These are phyloP conservation scores for Boletus patriciae DNA, from an alignment of 768 basidiomycete species.

Conservation along the genomic window DNA sequence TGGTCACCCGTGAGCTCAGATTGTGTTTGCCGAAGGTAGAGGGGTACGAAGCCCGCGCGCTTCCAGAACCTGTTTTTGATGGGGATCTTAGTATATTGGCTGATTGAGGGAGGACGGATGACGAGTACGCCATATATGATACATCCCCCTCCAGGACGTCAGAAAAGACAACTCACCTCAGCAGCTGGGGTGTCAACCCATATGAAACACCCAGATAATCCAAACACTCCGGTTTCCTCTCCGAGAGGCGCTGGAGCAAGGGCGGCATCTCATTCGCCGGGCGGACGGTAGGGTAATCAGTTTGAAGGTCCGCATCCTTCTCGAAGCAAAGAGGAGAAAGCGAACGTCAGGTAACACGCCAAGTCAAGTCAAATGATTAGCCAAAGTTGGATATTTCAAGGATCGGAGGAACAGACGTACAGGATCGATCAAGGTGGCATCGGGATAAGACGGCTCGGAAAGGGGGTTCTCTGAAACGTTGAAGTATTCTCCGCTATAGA, in stretches of 20 bases:
- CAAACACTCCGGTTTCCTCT: conserved; percentile 83
- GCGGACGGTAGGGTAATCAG: conserved; percentile 75
- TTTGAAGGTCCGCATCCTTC: conserved; percentile 59
- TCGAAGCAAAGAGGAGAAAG: not conserved
- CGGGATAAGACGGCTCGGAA: conserved; percentile 57
- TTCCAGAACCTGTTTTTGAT: conserved; percentile 83
- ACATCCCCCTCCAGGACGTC: not conserved
- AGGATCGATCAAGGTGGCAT: conserved; percentile 50
- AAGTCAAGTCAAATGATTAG: conserved; percentile 1
- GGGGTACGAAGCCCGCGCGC: conserved; percentile 83
- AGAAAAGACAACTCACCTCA: conserved; percentile 49
- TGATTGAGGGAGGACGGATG: not conserved
- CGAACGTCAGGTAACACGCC: not conserved
- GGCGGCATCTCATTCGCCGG: conserved; percentile 84
- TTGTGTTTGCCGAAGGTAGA: conserved; percentile 90
- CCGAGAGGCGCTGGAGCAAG: conserved; percentile 84
- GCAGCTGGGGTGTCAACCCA: conserved; percentile 82
- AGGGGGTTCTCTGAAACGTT: conserved; percentile 68
- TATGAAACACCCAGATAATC: conserved; percentile 98
- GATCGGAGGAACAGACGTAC: conserved; percentile 29
- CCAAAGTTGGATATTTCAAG: not conserved
- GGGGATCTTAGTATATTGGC: not conserved
- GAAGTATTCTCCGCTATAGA: conserved; percentile 92
- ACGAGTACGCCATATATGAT: too few species aligned
- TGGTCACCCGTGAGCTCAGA: conserved; percentile 97